Conservation (phyloP, 1,284 basidiomycete genomes). For the Ceratobasidium sp. region DNA sequence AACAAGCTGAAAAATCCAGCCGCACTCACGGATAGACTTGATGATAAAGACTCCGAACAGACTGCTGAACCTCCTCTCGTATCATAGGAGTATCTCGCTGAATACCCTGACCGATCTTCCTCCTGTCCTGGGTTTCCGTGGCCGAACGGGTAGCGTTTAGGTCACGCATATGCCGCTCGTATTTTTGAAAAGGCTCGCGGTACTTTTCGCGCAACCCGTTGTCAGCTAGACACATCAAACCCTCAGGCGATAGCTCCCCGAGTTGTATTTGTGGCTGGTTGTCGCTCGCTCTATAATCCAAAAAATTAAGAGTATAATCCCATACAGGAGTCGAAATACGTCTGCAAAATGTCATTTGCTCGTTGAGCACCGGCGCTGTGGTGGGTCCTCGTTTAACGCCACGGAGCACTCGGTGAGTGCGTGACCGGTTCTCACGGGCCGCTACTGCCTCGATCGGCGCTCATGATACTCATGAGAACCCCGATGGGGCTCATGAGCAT, state of each 20-base stretch:
- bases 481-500: no score
- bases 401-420: no score
- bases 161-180: slow-evolving; percentile 10
- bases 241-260: neutral
- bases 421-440: no score
- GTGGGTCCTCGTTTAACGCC: no score
- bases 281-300: neutral
- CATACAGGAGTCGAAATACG: no score
- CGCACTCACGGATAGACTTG: slow-evolving; percentile 26
- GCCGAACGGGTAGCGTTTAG: neutral
- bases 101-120: neutral
- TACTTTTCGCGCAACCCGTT: slow-evolving; percentile 32
- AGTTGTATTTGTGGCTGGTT: slow-evolving; percentile 5
- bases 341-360: no score
- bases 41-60: neutral
- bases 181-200: neutral
- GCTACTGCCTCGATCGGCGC: no score
- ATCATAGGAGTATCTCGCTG: slow-evolving; percentile 1
- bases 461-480: no score
- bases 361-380: no score
- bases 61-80: slow-evolving; percentile 16
- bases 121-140: neutral
- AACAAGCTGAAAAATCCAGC: neutral
- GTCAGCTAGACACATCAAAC: neutral
- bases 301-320: neutral